A percentile compares a stretch with the other conserved stretches of the same genome.
These are phyloP conservation scores for Boletus fagicola DNA, from an alignment of 768 basidiomycete genomes.

Conservation along the genomic window DNA sequence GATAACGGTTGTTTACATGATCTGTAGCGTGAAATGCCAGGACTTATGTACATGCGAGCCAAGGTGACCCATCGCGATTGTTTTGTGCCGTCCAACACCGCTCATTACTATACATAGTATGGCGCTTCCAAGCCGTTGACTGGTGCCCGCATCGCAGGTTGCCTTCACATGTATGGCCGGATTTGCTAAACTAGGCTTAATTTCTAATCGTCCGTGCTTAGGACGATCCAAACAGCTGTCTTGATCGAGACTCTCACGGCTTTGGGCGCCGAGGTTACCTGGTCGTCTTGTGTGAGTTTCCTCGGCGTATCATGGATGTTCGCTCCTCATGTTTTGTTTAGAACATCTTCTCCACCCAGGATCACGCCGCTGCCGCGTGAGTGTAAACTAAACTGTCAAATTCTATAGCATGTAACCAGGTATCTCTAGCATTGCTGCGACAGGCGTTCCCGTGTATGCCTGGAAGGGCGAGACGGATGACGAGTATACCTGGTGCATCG, in stretches of 20 bases:
- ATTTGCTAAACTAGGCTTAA: not conserved
- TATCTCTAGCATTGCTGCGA: constrained; percentile 80
- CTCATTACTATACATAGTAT: constrained; percentile 51
- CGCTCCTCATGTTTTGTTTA: constrained; percentile 29
- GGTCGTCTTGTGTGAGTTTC: constrained; percentile 90
- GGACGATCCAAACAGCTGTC: constrained; percentile 98
- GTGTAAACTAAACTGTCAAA: constrained; percentile 27
- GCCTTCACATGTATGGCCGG: constrained; percentile 86
- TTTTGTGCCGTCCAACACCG: constrained; percentile 3
- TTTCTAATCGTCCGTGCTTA: constrained; percentile 32
- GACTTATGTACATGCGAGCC: constrained; percentile 87
- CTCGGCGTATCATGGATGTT: not conserved
- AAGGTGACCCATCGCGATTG: constrained; percentile 55
- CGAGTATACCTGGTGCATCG: constrained; percentile 97
- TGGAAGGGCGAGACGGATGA: constrained; percentile 99
- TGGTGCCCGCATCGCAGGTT: constrained; percentile 95
- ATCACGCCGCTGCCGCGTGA: constrained; percentile 97
- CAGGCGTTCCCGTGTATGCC: constrained; percentile 96
- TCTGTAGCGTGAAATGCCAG: constrained; percentile 85
- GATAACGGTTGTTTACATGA: constrained; percentile 12
- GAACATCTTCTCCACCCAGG: constrained; percentile 99
- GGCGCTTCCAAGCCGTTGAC: constrained; percentile 79
- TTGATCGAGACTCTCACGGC: constrained; percentile 96
- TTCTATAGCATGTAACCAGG: not conserved
- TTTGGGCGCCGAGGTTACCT: constrained; percentile 95